A percentile compares a stretch with the other conserved stretches of the same genome.
These are phyloP conservation scores for Geranium rotundifolium DNA, from an alignment of 345 rosid genomes.

Conservation along the genomic window DNA sequence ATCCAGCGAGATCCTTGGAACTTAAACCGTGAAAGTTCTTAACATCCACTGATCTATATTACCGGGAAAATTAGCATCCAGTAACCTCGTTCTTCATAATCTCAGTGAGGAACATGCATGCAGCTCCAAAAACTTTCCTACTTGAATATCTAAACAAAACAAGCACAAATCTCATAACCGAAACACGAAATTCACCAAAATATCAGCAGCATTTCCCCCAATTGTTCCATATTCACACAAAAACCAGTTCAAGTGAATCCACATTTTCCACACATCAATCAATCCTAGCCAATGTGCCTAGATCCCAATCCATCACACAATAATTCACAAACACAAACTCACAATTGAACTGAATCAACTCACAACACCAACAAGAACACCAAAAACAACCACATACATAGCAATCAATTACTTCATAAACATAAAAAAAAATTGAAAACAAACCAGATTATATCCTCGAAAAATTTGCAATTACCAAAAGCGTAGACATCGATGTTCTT, in stretches of 20 bases:
- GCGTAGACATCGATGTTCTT: slow-evolving; percentile 84
- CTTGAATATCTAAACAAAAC: too few species aligned
- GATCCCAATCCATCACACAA: neutral
- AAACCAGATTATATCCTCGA: too few species aligned
- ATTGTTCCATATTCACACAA: neutral
- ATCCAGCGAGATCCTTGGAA: neutral
- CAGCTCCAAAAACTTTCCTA: too few species aligned
- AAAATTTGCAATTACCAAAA: slow-evolving; percentile 28
- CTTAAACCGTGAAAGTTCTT: neutral
- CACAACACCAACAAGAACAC: neutral
- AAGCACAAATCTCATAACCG: too few species aligned
- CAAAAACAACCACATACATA: neutral
- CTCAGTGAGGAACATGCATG: neutral
- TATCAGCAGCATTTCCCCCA: neutral
- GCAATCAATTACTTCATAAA: neutral
- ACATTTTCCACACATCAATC: neutral
- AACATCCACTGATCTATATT: neutral
- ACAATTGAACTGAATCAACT: neutral
- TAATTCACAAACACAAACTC: too few species aligned
- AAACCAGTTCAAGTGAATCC: neutral
- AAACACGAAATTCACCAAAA: neutral
- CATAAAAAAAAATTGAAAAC: too few species aligned
- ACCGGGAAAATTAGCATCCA: neutral
- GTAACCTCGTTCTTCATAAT: neutral
- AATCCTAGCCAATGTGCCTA: neutral